Percentiles rank a stretch among this genome's conserved stretches.
Evolutionary conservation across 768 basidiomycete genomes (phyloP).

Genomic region (Xanthoconium purpureum): DNA sequence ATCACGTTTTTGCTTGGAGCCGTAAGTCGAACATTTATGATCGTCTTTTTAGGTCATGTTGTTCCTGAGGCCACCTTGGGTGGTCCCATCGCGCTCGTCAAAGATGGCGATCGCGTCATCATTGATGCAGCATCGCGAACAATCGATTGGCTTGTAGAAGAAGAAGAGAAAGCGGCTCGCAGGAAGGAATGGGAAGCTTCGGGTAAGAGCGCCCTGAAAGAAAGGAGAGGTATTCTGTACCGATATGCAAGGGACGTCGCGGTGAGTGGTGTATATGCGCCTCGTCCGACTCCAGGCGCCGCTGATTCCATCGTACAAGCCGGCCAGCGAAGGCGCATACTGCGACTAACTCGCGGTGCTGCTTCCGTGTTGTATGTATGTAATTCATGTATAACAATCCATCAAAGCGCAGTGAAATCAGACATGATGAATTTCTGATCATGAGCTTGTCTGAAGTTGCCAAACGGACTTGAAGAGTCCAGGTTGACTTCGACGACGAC

Average conservation of each 20-base stretch:
- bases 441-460: no score
- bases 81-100: slow-evolving; percentile 83
- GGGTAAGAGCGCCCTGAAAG: slow-evolving; percentile 59
- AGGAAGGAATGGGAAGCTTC: slow-evolving; percentile 67
- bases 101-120: slow-evolving; percentile 76
- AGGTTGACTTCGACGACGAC: not conserved
- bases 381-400: slow-evolving; percentile 4
- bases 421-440: no score
- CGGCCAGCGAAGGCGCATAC: slow-evolving; percentile 79
- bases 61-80: slow-evolving; percentile 69
- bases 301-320: slow-evolving; percentile 40
- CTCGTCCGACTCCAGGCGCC: not conserved
- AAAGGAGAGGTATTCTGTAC: slow-evolving; percentile 70
- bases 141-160: slow-evolving; percentile 72
- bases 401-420: not conserved
- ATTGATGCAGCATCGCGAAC: slow-evolving; percentile 65
- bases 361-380: slow-evolving; percentile 1
- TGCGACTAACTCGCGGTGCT: slow-evolving; percentile 51
- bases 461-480: no score
- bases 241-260: slow-evolving; percentile 86
- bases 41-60: slow-evolving; percentile 47
- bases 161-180: slow-evolving; percentile 60
- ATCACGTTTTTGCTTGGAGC: not conserved
- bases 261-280: slow-evolving; percentile 47
- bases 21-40: slow-evolving; percentile 38